Conservation (phyloP, 2,329 filamentous ascomycete species). For the Talaromyces sp. region DNA sequence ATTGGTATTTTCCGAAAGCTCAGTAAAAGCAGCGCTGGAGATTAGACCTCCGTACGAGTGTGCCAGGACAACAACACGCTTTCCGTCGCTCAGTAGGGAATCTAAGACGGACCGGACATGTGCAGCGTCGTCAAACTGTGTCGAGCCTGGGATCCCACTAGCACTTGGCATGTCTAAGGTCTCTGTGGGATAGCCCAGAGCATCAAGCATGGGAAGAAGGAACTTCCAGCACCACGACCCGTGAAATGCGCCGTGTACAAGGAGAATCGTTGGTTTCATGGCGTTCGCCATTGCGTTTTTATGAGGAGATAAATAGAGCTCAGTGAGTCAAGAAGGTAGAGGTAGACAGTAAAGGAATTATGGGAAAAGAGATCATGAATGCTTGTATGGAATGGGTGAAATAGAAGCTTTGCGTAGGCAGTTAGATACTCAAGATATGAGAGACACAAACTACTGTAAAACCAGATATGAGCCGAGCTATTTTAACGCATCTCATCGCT, state of each 20-base stretch:
- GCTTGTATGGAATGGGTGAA: too few relatives aligned
- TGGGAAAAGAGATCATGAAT: too few relatives aligned
- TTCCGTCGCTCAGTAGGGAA: not conserved
- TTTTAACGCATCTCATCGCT: too few relatives aligned
- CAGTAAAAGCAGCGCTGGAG: not conserved
- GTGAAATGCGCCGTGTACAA: constrained; percentile 12
- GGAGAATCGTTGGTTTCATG: not conserved
- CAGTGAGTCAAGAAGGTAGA: too few relatives aligned
- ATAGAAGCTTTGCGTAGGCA: too few relatives aligned
- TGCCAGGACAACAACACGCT: not conserved
- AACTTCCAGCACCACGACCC: constrained; percentile 10
- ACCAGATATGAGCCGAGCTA: too few relatives aligned
- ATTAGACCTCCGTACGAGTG: constrained; percentile 1
- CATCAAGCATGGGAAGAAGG: not conserved
- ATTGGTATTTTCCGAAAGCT: not conserved
- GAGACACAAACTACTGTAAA: too few relatives aligned
- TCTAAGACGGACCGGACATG: not conserved
- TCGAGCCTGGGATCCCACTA: not conserved
- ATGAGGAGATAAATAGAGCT: not conserved
- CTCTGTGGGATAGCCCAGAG: not conserved
- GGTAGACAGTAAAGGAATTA: too few relatives aligned
- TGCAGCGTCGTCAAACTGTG: not conserved
- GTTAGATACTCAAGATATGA: too few relatives aligned
- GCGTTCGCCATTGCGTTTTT: not conserved
- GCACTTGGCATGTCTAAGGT: constrained; percentile 1